These are phyloP conservation scores for Cladosporium phlei DNA, from an alignment of 2,329 filamentous ascomycete species.

Conservation along the genomic window DNA sequence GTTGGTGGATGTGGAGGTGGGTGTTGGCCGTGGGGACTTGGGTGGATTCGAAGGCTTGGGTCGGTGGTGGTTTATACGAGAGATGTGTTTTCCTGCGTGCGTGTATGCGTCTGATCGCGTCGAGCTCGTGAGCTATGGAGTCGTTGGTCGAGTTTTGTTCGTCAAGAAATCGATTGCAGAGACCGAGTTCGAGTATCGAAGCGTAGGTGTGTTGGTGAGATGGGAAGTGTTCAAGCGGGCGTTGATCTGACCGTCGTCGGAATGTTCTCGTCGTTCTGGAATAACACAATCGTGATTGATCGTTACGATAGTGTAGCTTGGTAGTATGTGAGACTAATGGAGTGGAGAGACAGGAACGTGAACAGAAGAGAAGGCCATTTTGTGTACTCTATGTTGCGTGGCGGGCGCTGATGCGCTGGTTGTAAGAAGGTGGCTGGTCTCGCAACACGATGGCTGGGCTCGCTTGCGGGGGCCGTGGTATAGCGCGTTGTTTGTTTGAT, in stretches of 20 bases:
- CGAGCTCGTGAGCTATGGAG: background rate
- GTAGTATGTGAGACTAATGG: conserved; percentile 2
- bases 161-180: background rate
- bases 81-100: no score
- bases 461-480: no score
- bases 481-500: no score
- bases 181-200: no score
- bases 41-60: no score
- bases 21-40: no score
- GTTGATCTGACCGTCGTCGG: background rate
- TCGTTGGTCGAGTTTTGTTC: background rate
- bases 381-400: conserved; percentile 4
- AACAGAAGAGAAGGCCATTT: conserved; percentile 5
- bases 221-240: no score
- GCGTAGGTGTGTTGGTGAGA: no score
- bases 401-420: conserved; percentile 7
- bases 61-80: no score
- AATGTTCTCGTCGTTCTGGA: background rate
- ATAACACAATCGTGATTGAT: no score
- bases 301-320: background rate
- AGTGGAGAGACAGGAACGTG: conserved; percentile 5
- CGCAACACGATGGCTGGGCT: conserved; percentile 14
- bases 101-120: no score
- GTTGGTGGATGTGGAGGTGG: background rate
- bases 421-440: conserved; percentile 11